These are phyloP conservation scores for Eucalyptus guilfoylei DNA, from an alignment of 345 rosid species.

Conservation along the genomic window DNA sequence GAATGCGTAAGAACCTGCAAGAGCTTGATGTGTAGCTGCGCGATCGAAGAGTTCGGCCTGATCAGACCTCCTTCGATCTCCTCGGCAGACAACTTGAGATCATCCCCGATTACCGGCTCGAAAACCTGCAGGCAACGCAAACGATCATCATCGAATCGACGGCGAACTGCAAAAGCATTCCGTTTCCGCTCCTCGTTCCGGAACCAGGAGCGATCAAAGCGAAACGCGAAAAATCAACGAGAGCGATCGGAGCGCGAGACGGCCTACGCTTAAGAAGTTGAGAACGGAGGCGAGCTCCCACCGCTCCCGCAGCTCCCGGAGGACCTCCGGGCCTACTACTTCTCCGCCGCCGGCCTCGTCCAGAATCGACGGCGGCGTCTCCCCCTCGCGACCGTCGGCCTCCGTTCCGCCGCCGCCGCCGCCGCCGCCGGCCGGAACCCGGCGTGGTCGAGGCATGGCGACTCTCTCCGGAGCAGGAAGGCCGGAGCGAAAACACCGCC, in stretches of 20 bases:
- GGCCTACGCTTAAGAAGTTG: slow-evolving; percentile 55
- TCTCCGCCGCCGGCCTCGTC: slow-evolving; percentile 10
- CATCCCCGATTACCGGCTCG: slow-evolving; percentile 39
- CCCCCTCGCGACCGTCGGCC: neutral
- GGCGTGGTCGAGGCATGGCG: neutral
- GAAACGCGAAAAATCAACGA: neutral
- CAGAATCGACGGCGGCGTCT: neutral
- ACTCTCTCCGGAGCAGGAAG: neutral
- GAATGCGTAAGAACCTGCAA: slow-evolving; percentile 35
- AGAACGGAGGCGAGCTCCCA: slow-evolving; percentile 97
- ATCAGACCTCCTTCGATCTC: slow-evolving; percentile 65
- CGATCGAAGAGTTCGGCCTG: slow-evolving; percentile 26
- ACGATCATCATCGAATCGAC: neutral
- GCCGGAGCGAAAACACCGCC: neutral
- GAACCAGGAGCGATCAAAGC: neutral
- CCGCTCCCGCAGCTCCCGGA: slow-evolving; percentile 44
- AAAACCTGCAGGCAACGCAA: slow-evolving; percentile 37
- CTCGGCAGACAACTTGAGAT: slow-evolving; percentile 57
- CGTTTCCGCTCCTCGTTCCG: neutral
- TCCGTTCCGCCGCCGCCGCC: neutral
- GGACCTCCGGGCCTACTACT: slow-evolving; percentile 18
- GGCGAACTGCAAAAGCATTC: neutral
- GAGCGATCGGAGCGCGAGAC: neutral
- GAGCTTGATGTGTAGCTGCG: slow-evolving; percentile 59
- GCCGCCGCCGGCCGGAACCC: neutral